A percentile compares a stretch with the other conserved stretches of the same genome.
These are phyloP conservation scores for Metschnikowia kunwiensis DNA, from an alignment of 805 yeast species.

Conservation along the genomic window DNA sequence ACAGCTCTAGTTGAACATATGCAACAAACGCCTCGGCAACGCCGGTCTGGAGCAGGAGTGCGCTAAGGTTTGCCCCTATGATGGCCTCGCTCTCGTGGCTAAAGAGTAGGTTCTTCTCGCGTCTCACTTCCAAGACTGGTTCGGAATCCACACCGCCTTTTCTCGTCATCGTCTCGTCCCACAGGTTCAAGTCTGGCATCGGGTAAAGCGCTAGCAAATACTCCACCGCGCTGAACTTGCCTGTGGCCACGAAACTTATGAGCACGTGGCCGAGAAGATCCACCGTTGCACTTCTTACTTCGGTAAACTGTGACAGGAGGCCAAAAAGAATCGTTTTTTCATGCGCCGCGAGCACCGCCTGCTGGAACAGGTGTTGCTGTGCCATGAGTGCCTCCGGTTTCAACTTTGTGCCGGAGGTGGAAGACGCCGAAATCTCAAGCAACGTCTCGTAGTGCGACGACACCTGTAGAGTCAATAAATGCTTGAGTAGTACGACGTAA, in stretches of 20 bases:
- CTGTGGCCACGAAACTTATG: constrained; percentile 38
- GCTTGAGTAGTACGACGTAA: constrained; percentile 32
- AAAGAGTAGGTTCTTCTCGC: constrained; percentile 21
- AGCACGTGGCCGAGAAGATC: constrained; percentile 35
- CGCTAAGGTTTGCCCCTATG: constrained; percentile 21
- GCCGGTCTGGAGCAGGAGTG: constrained; percentile 28
- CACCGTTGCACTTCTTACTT: constrained; percentile 36
- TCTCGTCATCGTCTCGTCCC: constrained; percentile 25
- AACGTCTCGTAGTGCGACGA: constrained; percentile 38
- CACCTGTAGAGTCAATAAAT: constrained; percentile 31
- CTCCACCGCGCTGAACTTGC: constrained; percentile 34
- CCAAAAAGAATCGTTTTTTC: constrained; percentile 31
- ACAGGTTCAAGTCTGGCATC: constrained; percentile 30
- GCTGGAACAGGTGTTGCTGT: constrained; percentile 39
- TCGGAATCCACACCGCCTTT: constrained; percentile 22
- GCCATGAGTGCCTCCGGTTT: constrained; percentile 42
- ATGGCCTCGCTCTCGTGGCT: constrained; percentile 29
- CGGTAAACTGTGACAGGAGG: constrained; percentile 31
- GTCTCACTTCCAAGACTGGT: constrained; percentile 17
- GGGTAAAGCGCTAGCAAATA: constrained; percentile 32
- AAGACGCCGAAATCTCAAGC: constrained; percentile 34
- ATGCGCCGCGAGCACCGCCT: constrained; percentile 25
- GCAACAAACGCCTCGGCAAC: constrained; percentile 32
- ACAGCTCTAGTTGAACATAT: constrained; percentile 39
- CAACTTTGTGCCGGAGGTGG: constrained; percentile 37